Base-by-base conservation (phyloP, 2,329 filamentous ascomycete species). In the Sphaerulina vaccinii region DNA sequence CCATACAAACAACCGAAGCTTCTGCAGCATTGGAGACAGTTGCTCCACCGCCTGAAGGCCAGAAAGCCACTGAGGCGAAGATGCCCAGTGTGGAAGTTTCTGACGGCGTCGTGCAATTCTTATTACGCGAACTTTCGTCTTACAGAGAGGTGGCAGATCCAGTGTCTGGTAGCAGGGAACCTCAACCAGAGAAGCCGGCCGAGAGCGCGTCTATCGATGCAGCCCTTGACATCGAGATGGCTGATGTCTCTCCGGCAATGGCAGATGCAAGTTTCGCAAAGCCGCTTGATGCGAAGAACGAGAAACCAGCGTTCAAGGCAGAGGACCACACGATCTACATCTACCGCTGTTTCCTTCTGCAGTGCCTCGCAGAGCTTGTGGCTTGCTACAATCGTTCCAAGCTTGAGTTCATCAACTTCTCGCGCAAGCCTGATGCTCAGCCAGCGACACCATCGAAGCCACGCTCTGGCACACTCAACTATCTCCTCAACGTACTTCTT, bases 381-480 rank as follows among this genome's bases (percentile, higher is more conserved):
- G 85, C 88, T 51, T 95, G 87, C 65, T 99, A 97, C 73, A 96
- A 90, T 62, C 85, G 90, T 48, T 89, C 90, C 7, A 99, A 99
- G 77, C 83, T 99, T 37, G 95, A 99, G 68, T 97, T 99, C 68
- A 96, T 99, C 75, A 97, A 96, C 70, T 99, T 96, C 74, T 97
- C 95, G 60, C 86, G 92, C 55, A 96, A 91, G 66, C 86, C 89
- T 5, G 89, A 92, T 40, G 80, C 90, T 38, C 86, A 89, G 61
- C 86, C 86, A 9, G 85, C 84, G 48, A 97, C 93, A 1, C 93
- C 93, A 4, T 91, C 95, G 13, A 97, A 97, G 71, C 93, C 93
- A 50, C 85, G 93, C 35, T 91, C 92, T 9, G 90, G 88, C 57
- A 87, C 97, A 37, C 76, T 99, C 57, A 96, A 97, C 69, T 99